phyloP scores from a whole-genome alignment of 108 stramenopile genomes.

The Fragilariopsis cylindrus region DNA sequence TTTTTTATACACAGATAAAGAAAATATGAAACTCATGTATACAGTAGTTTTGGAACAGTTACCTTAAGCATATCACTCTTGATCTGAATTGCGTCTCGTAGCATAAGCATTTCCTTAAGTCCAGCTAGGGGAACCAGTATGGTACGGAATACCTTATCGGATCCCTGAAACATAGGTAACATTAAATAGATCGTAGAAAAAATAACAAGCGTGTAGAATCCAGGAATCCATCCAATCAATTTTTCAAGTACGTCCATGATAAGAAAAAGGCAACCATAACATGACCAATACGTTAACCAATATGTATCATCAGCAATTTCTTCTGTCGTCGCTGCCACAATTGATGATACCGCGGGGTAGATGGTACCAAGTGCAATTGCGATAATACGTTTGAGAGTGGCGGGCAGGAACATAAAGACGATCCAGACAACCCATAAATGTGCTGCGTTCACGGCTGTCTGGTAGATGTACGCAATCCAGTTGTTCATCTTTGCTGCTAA shows the following conservation, averaged over 20 bases:
- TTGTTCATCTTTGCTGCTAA: slow-evolving; percentile 32
- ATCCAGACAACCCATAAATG: slow-evolving; percentile 45
- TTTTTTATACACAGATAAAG: no score
- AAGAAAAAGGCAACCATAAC: slow-evolving; percentile 43
- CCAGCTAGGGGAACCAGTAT: slow-evolving; percentile 51
- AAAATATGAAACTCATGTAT: no score
- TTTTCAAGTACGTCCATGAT: slow-evolving; percentile 54
- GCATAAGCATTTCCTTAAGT: slow-evolving; percentile 46
- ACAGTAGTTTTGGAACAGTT: not conserved
- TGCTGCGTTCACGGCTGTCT: slow-evolving; percentile 31
- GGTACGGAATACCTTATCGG: slow-evolving; percentile 44
- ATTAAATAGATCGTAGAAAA: slow-evolving; percentile 41
- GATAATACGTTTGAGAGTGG: slow-evolving; percentile 36
- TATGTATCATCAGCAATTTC: slow-evolving; percentile 38
- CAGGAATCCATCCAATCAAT: slow-evolving; percentile 39
- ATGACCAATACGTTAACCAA: slow-evolving; percentile 59
- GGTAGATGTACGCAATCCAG: slow-evolving; percentile 25
- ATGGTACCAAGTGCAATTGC: slow-evolving; percentile 44
- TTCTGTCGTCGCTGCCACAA: slow-evolving; percentile 37
- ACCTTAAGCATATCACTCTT: slow-evolving; percentile 26
- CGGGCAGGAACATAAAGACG: slow-evolving; percentile 50
- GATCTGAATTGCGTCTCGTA: slow-evolving; percentile 41
- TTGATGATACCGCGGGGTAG: slow-evolving; percentile 48
- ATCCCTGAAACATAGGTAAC: slow-evolving; percentile 50
- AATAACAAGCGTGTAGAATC: slow-evolving; percentile 49